Percentiles rank a stretch among this genome's conserved stretches.
Evolutionary conservation across 1,284 basidiomycete species (phyloP).

Genomic region (Ceratobasidium sp.): DNA sequence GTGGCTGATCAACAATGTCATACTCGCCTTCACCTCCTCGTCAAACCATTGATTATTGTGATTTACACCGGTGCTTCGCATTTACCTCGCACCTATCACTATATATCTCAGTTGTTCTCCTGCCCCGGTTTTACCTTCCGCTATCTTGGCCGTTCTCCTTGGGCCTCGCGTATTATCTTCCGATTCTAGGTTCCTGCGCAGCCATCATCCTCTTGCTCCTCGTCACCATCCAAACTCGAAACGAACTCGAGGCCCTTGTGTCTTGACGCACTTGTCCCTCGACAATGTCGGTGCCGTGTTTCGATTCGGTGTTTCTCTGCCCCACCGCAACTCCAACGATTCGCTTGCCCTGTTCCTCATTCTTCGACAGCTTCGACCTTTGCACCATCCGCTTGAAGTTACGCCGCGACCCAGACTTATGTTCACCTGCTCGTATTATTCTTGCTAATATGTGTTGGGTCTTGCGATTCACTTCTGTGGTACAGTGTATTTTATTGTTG

Average conservation of each 20-base stretch:
- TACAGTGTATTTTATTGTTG: no score
- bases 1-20: neutral
- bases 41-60: neutral
- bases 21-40: neutral
- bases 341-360: neutral
- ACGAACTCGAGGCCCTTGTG: slow-evolving; percentile 22
- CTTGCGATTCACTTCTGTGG: no score
- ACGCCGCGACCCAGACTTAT: no score
- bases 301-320: neutral
- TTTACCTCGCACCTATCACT: neutral
- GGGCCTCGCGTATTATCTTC: neutral
- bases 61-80: neutral
- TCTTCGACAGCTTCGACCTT: neutral
- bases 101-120: neutral
- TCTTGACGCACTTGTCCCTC: slow-evolving; percentile 1
- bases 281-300: neutral
- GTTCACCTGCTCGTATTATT: no score
- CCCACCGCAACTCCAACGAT: neutral
- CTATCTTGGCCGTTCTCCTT: neutral
- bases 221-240: slow-evolving; percentile 46
- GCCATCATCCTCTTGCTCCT: slow-evolving; percentile 43
- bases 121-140: neutral
- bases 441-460: no score
- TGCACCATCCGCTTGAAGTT: no score
- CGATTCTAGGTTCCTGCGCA: slow-evolving; percentile 29